Percentiles rank a stretch among this genome's conserved stretches.
Conservation (phyloP, 768 basidiomycete genomes). For the Mycena belliarum region DNA sequence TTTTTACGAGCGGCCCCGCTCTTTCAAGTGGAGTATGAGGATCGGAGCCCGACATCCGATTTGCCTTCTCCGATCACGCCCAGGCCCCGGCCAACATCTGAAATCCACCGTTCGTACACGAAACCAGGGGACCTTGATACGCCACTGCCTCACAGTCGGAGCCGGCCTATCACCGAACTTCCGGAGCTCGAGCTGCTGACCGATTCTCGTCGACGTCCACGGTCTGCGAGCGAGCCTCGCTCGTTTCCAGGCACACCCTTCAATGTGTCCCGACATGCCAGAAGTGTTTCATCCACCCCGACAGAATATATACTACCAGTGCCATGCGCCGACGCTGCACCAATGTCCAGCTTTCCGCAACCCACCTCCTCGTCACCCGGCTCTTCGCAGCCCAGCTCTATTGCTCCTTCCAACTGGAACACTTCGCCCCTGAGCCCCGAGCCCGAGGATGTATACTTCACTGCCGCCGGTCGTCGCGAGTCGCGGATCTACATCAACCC, state of each 20-base stretch:
- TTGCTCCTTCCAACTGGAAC: background rate
- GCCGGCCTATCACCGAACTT: background rate
- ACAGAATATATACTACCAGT: slow-evolving; percentile 9
- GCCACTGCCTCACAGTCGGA: background rate
- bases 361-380: too few species aligned
- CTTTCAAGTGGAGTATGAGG: slow-evolving; percentile 2
- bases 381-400: background rate
- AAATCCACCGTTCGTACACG: background rate
- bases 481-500: slow-evolving; percentile 19
- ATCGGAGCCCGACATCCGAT: slow-evolving; percentile 6
- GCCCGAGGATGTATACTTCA: slow-evolving; percentile 22
- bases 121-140: slow-evolving; percentile 7
- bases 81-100: slow-evolving; percentile 10
- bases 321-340: background rate
- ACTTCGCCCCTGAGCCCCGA: slow-evolving; percentile 4
- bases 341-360: background rate
- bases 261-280: background rate
- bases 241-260: slow-evolving; percentile 12
- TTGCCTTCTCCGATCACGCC: slow-evolving; percentile 16
- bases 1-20: background rate
- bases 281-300: slow-evolving; percentile 12
- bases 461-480: slow-evolving; percentile 20
- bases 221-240: slow-evolving; percentile 22
- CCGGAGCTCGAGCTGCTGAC: slow-evolving; percentile 5
- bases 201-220: slow-evolving; percentile 12